phyloP scores from a whole-genome alignment of 345 rosid genomes.

The Eucalyptus pauciflora region DNA sequence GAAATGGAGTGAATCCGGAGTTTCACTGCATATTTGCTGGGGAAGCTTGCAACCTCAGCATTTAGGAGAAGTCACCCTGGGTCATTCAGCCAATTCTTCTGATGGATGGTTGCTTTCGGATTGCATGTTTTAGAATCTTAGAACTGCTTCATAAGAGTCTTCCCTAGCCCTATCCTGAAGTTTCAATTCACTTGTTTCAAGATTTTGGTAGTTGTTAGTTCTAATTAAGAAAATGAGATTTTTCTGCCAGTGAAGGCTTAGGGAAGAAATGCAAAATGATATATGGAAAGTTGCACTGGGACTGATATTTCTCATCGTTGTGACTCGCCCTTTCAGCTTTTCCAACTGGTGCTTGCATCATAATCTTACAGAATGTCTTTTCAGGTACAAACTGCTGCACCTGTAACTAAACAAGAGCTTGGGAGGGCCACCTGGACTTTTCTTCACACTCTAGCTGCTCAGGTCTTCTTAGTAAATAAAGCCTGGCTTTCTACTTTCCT shows the following conservation, averaged over 20 bases:
- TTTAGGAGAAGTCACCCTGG: background rate
- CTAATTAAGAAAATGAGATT: background rate
- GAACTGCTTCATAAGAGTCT: background rate
- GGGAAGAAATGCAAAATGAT: background rate
- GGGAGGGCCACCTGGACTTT: constrained; percentile 97
- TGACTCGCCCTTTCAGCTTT: background rate
- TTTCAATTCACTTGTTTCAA: background rate
- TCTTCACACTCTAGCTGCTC: constrained; percentile 93
- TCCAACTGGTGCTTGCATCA: background rate
- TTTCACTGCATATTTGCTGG: background rate
- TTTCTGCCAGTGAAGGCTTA: background rate
- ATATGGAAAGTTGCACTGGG: background rate
- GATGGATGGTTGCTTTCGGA: background rate
- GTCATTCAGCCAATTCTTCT: background rate
- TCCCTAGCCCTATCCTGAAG: background rate
- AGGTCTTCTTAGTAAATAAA: constrained; percentile 29
- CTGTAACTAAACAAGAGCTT: constrained; percentile 86
- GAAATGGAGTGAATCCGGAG: background rate
- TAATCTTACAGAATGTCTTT: background rate
- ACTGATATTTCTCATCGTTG: background rate
- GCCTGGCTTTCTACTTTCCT: background rate
- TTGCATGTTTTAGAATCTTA: background rate
- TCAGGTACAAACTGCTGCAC: constrained; percentile 50
- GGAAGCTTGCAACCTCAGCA: background rate
- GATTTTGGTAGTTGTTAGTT: background rate